These are phyloP conservation scores for Sclerospora graminicola DNA, from an alignment of 352 stramenopile species.

Conservation along the genomic window DNA sequence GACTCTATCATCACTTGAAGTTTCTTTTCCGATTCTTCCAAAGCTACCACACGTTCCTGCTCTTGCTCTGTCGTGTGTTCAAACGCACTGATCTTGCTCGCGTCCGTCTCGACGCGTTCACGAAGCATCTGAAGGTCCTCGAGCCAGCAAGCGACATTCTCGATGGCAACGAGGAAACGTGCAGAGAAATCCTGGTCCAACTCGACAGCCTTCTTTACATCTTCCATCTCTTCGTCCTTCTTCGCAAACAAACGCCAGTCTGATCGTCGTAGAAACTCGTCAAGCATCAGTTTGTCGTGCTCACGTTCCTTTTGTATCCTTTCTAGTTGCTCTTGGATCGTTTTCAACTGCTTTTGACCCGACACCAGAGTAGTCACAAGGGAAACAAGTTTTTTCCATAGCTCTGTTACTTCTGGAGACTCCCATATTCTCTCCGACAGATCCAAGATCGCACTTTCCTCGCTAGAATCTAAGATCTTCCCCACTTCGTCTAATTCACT, in stretches of 20 bases:
- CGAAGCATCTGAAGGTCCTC: slow-evolving; percentile 13
- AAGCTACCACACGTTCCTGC: slow-evolving; percentile 6
- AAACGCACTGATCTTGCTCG: slow-evolving; percentile 2
- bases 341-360: slow-evolving; percentile 7
- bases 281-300: slow-evolving; percentile 10
- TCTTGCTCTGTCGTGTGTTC: slow-evolving; percentile 12
- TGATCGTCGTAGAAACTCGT: slow-evolving; percentile 9
- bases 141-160: slow-evolving; percentile 14
- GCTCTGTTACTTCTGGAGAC: slow-evolving; percentile 7
- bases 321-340: slow-evolving; percentile 7
- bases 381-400: slow-evolving; percentile 6
- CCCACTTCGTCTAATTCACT: slow-evolving; percentile 9
- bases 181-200: slow-evolving; percentile 3
- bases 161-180: slow-evolving; percentile 7
- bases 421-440: slow-evolving; percentile 9
- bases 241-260: slow-evolving; percentile 19
- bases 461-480: not conserved
- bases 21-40: slow-evolving; percentile 10
- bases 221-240: slow-evolving; percentile 5
- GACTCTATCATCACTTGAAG: slow-evolving; percentile 15
- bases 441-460: not conserved
- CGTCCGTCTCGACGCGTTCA: slow-evolving; percentile 2
- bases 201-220: not conserved
- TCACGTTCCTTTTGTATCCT: slow-evolving; percentile 1
- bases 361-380: slow-evolving; percentile 7